Evolutionary conservation across 2,329 filamentous ascomycete genomes (phyloP), one percentile per base, ranked within the genome.

Genomic region (Lecanicillium sp.): DNA sequence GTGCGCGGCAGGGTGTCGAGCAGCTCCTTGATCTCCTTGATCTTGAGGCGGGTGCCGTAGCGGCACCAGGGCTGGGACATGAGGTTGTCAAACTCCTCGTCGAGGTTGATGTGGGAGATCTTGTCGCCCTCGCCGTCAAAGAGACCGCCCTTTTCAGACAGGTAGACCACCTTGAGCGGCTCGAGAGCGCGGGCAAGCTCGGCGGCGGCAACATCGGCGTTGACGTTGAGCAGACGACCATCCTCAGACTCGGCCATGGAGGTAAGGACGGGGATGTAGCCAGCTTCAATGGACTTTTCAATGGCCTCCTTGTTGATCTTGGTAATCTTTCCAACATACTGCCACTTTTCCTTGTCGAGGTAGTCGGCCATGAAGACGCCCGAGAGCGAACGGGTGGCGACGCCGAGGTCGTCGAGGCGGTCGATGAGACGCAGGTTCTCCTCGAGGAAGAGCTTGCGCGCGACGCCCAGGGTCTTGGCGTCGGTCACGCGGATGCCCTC

Each of bases 401-500:
- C 87, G 51, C 91, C 91, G 69, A 93, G 85, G 57, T 86, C 83
- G 71, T 96, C 90, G 57, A 98, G 75, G 56, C 87, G 85, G 72
- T 96, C 83, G 17, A 93, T 86, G 52, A 98, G 74, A 72, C 91
- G 91, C 67, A 95, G 73, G 68, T 97, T 97, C 74, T 97, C 93
- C 67, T 95, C 85, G 53, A 97, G 73, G 71, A 98, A 98, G 44
- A 97, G 80, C 70, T 90, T 90, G 60, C 91, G 79, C 42, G 91
- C 93, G 55, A 98, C 78, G 23, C 87, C 86, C 52, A 98, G 74
- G 4, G 93, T 98, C 78, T 95, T 95, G 54, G 86, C 88, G 67
- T 98, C 91, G 2, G 93, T 98, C 51, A 97, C 86, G 20, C 93
- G 79, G 60, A 97, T 97, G 36, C 93, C 93, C 68, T 96, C 93